Percentiles rank a stretch among this genome's conserved stretches.
phyloP scores from a whole-genome alignment of 139 green algal genomes.

The Chlorella sp. region DNA sequence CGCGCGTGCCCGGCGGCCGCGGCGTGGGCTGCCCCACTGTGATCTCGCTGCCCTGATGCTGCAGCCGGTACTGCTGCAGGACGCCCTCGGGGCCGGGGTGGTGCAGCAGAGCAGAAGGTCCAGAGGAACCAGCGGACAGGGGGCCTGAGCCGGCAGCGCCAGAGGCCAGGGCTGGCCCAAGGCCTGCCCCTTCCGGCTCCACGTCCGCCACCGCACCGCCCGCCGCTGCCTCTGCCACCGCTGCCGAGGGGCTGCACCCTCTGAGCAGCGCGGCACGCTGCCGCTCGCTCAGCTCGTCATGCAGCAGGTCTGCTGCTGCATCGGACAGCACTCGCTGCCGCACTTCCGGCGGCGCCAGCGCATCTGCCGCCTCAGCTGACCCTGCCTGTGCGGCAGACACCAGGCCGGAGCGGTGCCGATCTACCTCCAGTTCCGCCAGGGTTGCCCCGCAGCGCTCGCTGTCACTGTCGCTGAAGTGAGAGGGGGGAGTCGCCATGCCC shows the following conservation, averaged over 20 bases:
- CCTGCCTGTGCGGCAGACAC: not conserved
- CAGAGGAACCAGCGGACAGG: no score
- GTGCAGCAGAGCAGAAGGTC: no score
- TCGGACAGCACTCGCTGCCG: constrained; percentile 16
- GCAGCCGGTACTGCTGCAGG: not conserved
- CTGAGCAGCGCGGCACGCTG: not conserved
- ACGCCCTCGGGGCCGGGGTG: no score
- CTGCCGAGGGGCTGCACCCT: not conserved
- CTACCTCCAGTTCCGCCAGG: not conserved
- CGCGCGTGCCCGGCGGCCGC: not conserved
- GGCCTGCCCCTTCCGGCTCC: not conserved
- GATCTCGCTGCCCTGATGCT: not conserved
- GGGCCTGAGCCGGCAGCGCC: no score
- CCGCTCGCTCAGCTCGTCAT: not conserved
- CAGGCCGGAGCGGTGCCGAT: not conserved
- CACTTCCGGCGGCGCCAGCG: constrained; percentile 19
- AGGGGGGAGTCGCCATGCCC: constrained; percentile 17
- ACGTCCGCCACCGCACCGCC: not conserved
- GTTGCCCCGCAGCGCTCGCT: not conserved
- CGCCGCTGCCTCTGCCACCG: not conserved
- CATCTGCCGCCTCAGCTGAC: not conserved
- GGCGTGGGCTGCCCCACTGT: not conserved
- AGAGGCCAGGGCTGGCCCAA: no score
- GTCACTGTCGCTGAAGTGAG: constrained; percentile 26
- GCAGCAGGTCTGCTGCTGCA: constrained; percentile 6